Percentiles rank a stretch among this genome's conserved stretches.
Conservation (phyloP, 345 rosid species). For the Camelina neglecta region DNA sequence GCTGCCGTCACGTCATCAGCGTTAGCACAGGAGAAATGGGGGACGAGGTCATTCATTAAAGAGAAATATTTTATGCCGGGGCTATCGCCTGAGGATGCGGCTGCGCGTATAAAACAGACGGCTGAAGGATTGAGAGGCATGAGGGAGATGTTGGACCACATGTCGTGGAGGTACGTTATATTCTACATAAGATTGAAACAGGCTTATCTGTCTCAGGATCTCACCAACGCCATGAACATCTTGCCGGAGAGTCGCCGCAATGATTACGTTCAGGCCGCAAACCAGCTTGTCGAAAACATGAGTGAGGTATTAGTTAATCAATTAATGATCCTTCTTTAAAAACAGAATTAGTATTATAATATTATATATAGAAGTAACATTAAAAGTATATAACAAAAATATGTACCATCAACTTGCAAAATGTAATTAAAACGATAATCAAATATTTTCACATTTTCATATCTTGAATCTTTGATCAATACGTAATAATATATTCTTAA, state of each 20-base stretch:
- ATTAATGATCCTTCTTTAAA: too few relatives aligned
- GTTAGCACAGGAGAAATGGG: constrained; percentile 77
- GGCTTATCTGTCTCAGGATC: constrained; percentile 79
- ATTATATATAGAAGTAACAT: too few relatives aligned
- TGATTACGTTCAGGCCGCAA: constrained; percentile 72
- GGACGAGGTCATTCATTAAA: constrained; percentile 66
- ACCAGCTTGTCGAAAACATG: constrained; percentile 78
- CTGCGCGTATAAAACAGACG: constrained; percentile 82
- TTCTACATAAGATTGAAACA: constrained; percentile 76
- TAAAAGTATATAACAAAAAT: too few relatives aligned
- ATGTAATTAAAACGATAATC: neutral
- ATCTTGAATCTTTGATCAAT: too few relatives aligned
- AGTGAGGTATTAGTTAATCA: constrained; percentile 53
- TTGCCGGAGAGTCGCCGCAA: constrained; percentile 62
- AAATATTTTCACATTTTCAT: neutral
- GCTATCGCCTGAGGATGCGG: constrained; percentile 82
- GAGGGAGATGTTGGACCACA: constrained; percentile 82
- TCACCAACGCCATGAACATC: constrained; percentile 66
- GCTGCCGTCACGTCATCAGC: constrained; percentile 47
- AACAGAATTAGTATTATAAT: neutral
- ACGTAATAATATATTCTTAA: too few relatives aligned
- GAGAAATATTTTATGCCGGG: constrained; percentile 76
- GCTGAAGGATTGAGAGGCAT: constrained; percentile 81
- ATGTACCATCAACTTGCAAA: neutral
- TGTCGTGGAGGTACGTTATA: constrained; percentile 92